Evolutionary conservation across 805 yeast species (phyloP).

Genomic region (Cyberlindnera subsufficiens): DNA sequence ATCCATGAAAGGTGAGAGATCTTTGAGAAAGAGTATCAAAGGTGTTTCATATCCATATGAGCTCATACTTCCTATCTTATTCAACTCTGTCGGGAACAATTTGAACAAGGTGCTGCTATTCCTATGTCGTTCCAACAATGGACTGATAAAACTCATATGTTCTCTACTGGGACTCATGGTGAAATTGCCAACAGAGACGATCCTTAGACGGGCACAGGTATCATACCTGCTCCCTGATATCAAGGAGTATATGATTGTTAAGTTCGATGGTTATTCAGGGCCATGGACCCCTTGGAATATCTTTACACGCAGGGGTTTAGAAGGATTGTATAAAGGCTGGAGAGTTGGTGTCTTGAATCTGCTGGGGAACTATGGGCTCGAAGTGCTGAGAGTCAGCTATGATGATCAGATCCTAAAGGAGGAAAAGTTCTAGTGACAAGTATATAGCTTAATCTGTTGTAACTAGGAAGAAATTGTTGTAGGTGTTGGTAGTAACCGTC

Average conservation of each 20-base stretch:
- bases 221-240: slow-evolving; percentile 47
- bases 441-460: neutral
- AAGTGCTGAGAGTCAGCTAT: slow-evolving; percentile 46
- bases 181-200: slow-evolving; percentile 81
- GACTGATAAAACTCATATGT: slow-evolving; percentile 52
- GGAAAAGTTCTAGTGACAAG: slow-evolving; percentile 28
- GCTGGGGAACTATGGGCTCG: slow-evolving; percentile 78
- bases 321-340: slow-evolving; percentile 83
- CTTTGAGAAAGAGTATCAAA: slow-evolving; percentile 64
- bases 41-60: slow-evolving; percentile 50
- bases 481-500: too few species aligned
- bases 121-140: slow-evolving; percentile 22
- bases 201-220: slow-evolving; percentile 80
- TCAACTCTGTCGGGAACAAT: slow-evolving; percentile 56
- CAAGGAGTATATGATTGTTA: slow-evolving; percentile 49
- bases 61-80: slow-evolving; percentile 60
- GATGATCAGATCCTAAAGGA: slow-evolving; percentile 36
- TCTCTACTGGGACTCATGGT: slow-evolving; percentile 65
- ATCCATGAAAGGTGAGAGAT: slow-evolving; percentile 50
- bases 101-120: slow-evolving; percentile 38
- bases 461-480: too few species aligned
- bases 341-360: slow-evolving; percentile 75
- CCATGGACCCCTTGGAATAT: slow-evolving; percentile 44
- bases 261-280: slow-evolving; percentile 51
- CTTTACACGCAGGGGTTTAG: slow-evolving; percentile 37